Base-by-base conservation (phyloP, 495 filamentous ascomycete species). In the Aspergillus coremiiformis region DNA sequence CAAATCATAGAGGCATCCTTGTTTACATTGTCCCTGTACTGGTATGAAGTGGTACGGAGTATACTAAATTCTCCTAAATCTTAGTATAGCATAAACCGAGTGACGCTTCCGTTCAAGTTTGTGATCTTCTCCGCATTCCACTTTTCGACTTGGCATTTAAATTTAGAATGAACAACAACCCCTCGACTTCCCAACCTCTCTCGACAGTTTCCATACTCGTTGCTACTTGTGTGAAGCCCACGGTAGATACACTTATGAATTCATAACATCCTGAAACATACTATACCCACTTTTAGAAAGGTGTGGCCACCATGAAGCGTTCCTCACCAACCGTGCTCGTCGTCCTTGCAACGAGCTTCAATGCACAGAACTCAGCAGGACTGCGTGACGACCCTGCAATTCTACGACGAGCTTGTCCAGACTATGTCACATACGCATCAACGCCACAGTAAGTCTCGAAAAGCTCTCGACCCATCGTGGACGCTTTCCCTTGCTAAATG, bases 341-440 rank as follows among this genome's bases (percentile, higher is more conserved):
- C 21, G 57, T 60, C 17, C 42, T 68, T 19, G 61, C 62, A 1
- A 37, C 71, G 41, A 55, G 55, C 41, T 35, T 62, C 7, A 53
- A 61, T 44, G 63, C 59, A 29, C 51, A 37, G 51, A 61, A 58
- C 10, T 46, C 58, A 29, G 55, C 64, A 53, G 65, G 47, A 23
- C 39, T 39, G 42, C 61, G 55, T 14, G 65, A 72, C 24, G 53
- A 61, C 11, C 57, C 62, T 20, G 57, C 66, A 23, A 50, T 76
- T 42, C 47, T 71, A 17, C 65, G 66, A 48, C 66, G 69, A 44
- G 75, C 70, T 12, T 79, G 77, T 61, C 77, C 77, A 9, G 75
- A 79, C 46, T 79, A 79, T 55, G 66, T 63, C 1, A 66, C 72
- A 22, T 79, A 79, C 51, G 62, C 77, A 12, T 59, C 68, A 35